Conservation (phyloP, 2,329 filamentous ascomycete genomes). For the Colletotrichum coccodes region DNA sequence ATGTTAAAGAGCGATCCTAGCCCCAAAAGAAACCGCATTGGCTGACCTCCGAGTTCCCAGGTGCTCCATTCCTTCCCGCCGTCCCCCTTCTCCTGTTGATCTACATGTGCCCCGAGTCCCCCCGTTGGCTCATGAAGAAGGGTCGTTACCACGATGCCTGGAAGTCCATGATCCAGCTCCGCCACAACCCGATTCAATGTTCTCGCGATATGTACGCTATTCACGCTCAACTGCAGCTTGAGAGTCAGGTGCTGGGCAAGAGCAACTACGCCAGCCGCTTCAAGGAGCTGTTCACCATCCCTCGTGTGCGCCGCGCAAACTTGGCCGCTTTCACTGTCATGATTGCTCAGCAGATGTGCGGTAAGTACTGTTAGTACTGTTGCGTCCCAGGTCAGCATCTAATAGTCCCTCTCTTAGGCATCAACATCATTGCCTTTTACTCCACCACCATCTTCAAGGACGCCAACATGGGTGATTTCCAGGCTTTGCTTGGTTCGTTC, state of each 20-base stretch:
- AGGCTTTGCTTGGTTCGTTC: slow-evolving; percentile 61
- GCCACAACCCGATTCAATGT: slow-evolving; percentile 66
- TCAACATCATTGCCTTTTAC: slow-evolving; percentile 83
- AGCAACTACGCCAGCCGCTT: slow-evolving; percentile 72
- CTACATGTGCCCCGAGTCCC: slow-evolving; percentile 74
- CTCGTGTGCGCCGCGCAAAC: slow-evolving; percentile 76
- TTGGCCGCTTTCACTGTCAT: slow-evolving; percentile 83
- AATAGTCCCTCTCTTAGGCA: slow-evolving; percentile 42
- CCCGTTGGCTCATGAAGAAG: slow-evolving; percentile 76
- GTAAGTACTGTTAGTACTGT: slow-evolving; percentile 39
- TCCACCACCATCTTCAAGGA: slow-evolving; percentile 70
- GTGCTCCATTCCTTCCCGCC: slow-evolving; percentile 46
- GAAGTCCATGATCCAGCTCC: slow-evolving; percentile 60
- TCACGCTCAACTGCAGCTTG: slow-evolving; percentile 71
- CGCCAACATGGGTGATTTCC: slow-evolving; percentile 63
- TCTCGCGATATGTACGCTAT: slow-evolving; percentile 72
- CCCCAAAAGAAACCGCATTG: not conserved
- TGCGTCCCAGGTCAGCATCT: not conserved
- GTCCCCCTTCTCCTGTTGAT: slow-evolving; percentile 68
- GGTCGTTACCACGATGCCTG: slow-evolving; percentile 70
- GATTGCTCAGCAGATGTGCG: slow-evolving; percentile 79
- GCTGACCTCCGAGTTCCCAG: not conserved
- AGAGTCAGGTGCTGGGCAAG: slow-evolving; percentile 59
- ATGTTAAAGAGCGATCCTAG: not conserved
- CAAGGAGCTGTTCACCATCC: slow-evolving; percentile 74